These are phyloP conservation scores for Penicillium sp. DNA, from an alignment of 2,329 filamentous ascomycete genomes.

Conservation along the genomic window DNA sequence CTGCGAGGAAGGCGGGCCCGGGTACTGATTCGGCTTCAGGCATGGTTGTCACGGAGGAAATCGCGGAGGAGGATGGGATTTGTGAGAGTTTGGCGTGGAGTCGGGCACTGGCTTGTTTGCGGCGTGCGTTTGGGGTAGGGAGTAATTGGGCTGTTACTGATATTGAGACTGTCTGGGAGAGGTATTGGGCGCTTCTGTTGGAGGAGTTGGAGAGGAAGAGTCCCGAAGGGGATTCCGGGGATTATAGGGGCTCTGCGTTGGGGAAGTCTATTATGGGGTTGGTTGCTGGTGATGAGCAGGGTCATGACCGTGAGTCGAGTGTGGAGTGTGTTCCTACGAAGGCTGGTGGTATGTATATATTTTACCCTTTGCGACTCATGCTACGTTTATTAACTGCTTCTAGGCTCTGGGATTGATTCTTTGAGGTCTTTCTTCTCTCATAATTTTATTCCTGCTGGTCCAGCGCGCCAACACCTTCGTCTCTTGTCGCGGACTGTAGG, in stretches of 20 bases:
- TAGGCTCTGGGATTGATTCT: slow-evolving; percentile 27
- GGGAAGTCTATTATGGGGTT: slow-evolving; percentile 8
- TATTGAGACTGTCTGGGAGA: slow-evolving; percentile 46
- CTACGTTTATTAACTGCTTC: not conserved
- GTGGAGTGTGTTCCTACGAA: slow-evolving; percentile 42
- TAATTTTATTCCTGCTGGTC: slow-evolving; percentile 56
- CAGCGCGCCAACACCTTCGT: slow-evolving; percentile 52
- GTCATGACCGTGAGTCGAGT: slow-evolving; percentile 24
- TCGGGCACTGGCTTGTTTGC: slow-evolving; percentile 61
- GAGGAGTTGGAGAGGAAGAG: slow-evolving; percentile 25
- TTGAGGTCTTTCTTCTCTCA: slow-evolving; percentile 56
- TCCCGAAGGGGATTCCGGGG: slow-evolving; percentile 19
- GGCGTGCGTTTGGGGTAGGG: slow-evolving; percentile 59
- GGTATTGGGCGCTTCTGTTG: slow-evolving; percentile 35
- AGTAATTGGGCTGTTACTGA: slow-evolving; percentile 34
- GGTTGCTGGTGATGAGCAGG: slow-evolving; percentile 1
- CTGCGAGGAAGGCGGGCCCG: slow-evolving; percentile 44
- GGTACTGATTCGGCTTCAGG: not conserved
- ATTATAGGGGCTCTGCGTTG: not conserved
- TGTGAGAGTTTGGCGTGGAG: slow-evolving; percentile 61
- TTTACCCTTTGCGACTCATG: too few species aligned
- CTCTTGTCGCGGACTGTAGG: slow-evolving; percentile 62
- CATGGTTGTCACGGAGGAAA: not conserved
- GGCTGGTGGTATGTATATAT: slow-evolving; percentile 40
- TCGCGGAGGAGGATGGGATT: slow-evolving; percentile 1